Evolutionary conservation across 768 basidiomycete species (phyloP).

Genomic region (Podaxis sp.): DNA sequence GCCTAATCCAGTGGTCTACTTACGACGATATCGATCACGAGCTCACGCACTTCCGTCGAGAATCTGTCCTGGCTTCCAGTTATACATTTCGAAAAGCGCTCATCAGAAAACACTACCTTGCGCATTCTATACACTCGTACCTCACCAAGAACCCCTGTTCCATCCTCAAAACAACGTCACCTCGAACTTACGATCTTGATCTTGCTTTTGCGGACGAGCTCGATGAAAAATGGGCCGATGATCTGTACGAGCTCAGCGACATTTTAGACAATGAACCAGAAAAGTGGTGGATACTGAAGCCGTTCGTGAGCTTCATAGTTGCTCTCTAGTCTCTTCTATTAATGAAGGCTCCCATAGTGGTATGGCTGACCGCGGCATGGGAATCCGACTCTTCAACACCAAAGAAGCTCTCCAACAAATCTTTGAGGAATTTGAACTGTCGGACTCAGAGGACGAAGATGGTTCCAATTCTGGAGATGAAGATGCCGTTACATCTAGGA

Average conservation of each 20-base stretch:
- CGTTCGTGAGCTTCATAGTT: conserved; percentile 36
- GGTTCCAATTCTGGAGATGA: conserved; percentile 34
- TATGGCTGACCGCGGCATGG: conserved; percentile 96
- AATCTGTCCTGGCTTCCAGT: conserved; percentile 65
- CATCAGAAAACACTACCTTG: conserved; percentile 92
- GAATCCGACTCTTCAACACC: conserved; percentile 85
- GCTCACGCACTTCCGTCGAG: conserved; percentile 51
- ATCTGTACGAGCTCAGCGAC: conserved; percentile 82
- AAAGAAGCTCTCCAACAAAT: conserved; percentile 70
- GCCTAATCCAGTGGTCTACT: conserved; percentile 76
- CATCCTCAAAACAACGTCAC: conserved; percentile 51
- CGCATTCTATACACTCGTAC: conserved; percentile 70
- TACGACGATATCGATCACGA: conserved; percentile 87
- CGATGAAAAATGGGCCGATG: conserved; percentile 90
- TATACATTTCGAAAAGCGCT: conserved; percentile 91
- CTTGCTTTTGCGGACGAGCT: conserved; percentile 91
- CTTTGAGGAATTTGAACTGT: conserved; percentile 76
- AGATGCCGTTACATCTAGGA: conserved; percentile 31
- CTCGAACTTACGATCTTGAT: conserved; percentile 81
- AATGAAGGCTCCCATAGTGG: conserved; percentile 40
- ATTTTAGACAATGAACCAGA: conserved; percentile 44
- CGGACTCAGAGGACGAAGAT: conserved; percentile 45
- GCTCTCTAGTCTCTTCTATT: conserved; percentile 1
- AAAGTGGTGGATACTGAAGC: conserved; percentile 94
- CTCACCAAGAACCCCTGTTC: conserved; percentile 67